Evolutionary conservation across 2,329 filamentous ascomycete species (phyloP), one percentile per base, ranked within the genome.

Genomic region (Colletotrichum endophyticum): DNA sequence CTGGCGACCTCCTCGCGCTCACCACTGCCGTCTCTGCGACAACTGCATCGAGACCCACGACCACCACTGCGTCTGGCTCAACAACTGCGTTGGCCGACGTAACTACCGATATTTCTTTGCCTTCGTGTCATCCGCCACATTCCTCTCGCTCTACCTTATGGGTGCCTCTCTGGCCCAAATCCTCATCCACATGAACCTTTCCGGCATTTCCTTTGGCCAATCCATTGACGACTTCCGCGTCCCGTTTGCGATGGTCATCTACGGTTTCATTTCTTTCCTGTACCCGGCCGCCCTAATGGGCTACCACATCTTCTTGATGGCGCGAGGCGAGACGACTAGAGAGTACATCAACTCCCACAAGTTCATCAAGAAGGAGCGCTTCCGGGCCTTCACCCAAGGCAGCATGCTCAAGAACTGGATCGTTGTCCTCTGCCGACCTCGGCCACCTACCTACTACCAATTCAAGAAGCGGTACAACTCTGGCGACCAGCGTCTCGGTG

Each of bases 61-160:
- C 82, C 97, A 99, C 82, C 97, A 99, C 85, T 99, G 97, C 82
- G 96, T 99, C 19, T 99, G 97, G 97, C 91, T 99, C 78, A 99
- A 99, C 87, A 99, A 99, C 84, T 99, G 97, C 79, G 94, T 99
- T 66, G 97, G 97, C 59, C 94, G 96, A 79, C 95, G 97, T 81
- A 99, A 99, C 86, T 99, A 99, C 86, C 95, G 97, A 78, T 99
- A 96, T 85, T 99, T 99, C 86, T 98, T 99, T 84, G 91, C 94
- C 13, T 99, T 98, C 85, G 93, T 99, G 79, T 92, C 92, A 70
- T 92, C 94, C 16, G 92, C 92, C n/a, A 95, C 95, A 0, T 79
- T 98, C 39, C 89, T 98, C 22, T 91, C 93, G 0, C 82, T 96
- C 19, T 96, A 95, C 81, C 89, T 99, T 62, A 88, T 97, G 34